Evolutionary conservation across 225 moss, liverwort and hornwort genomes (phyloP), one percentile per base, ranked within the genome.

Genomic region (Pseudisothecium myosuroides): DNA sequence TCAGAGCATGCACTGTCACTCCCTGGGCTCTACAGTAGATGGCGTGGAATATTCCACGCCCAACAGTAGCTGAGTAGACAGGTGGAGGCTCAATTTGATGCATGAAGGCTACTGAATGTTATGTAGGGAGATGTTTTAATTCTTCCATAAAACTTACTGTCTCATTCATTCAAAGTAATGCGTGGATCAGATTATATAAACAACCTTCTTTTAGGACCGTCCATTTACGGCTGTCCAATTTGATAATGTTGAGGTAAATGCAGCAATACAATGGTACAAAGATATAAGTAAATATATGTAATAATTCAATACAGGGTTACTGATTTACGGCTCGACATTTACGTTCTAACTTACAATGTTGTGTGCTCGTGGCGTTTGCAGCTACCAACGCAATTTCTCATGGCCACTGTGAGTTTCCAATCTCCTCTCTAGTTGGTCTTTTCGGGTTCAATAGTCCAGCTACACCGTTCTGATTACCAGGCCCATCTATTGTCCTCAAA

Each of bases 331-430:
- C 22, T 8, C 31, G 10, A 41, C 5, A 17, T 45, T 60, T 45
- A 7, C 62, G 37, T 49, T 66, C 22, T 52, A 17, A 84, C 56
- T 31, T 56, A 22, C 41, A 50, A 28, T 80, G 7, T 39, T 19
- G 82, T 88, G 67, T 41, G 12, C 65, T 85, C 12, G 64, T 67
- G 43, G 73, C 82, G 22, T 12, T 54, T 88, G 87, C 92, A 96
- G 96, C 96, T 98, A 31, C 97, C 98, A n/a, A 98, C 98, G 49
- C 98, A 98, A 71, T 96, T 98, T 82, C 95, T 95, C 88, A 98
- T 94, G 98, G 98, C 98, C n/a, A 79, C 90, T 76, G 96, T 96
- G 85, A 89, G 93, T 71, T 86, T 26, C 69, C 20, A 28, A 80
- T 59, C 60, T 56, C 69, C 58, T 62, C 47, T 78, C 84, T 24